Base-by-base conservation (phyloP, 108 stramenopile species). In the Pseudonitzschia delicatissima region DNA sequence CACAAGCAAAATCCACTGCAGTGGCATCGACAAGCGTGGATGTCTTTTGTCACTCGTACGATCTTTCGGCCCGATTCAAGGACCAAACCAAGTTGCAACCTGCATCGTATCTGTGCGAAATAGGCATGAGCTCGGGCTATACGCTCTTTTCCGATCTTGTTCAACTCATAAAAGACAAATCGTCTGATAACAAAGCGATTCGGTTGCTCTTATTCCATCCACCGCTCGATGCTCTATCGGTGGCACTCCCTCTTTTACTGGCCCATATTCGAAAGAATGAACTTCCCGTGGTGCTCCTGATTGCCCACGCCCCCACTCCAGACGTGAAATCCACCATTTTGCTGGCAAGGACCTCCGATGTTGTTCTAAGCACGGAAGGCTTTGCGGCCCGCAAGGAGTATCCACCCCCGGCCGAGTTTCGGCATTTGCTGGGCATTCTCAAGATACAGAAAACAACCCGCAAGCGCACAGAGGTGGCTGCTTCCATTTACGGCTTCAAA, bases 321-420 rank as follows among this genome's bases (percentile, higher is more conserved):
- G 26, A 57, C 13, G 8, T 20, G 17, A 57, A 67, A 45, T 34
- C 70, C 27, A 49, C 44, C 48, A 34, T 55, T 1, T 18, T 20
- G 2, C 45, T 82, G 21, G 49, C 66, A 17, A 69, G 81, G 9
- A 15, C 55, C 7, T 44, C 48, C 32, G 85, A 86, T 62, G 76
- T 81, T 51, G 85, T 86, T 3, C 45, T 86, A n/a, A 32, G 44
- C 17, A 67, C 71, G 5, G 81, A 86, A 71, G 77, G 79, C 2
- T 86, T 86, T 76, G 71, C 79, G 15, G 64, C 78, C 2, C 77
- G 82, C 8, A 55, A 52, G 28, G 50, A 69, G 37, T 65, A 79
- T 45, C 89, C 92, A 12, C 89, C 87, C 25, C 92, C 92, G 9
- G 71, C 87, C 0, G 92, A 93, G 61, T 93, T 93, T 72, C 82